phyloP scores from a whole-genome alignment of 495 filamentous ascomycete genomes.

The Aspergillus sclerotioniger region DNA sequence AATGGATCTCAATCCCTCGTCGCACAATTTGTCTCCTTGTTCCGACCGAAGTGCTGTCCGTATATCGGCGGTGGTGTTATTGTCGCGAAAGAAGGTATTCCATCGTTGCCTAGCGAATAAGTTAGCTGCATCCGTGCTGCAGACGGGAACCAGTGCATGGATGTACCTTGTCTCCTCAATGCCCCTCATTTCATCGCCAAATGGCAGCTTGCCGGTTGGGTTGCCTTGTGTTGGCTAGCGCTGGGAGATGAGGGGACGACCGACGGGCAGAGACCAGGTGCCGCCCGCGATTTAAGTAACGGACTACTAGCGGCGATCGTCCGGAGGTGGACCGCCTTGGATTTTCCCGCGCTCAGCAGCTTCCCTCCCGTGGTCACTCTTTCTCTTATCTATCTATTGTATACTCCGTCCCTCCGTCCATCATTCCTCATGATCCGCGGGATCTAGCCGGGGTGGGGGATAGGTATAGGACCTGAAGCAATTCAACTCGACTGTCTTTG shows the following conservation, averaged over 20 bases:
- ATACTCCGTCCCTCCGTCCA: not conserved
- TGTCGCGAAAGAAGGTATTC: slow-evolving; percentile 61
- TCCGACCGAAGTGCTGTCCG: slow-evolving; percentile 61
- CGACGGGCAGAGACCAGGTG: not conserved
- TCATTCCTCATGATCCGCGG: not conserved
- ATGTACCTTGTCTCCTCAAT: slow-evolving; percentile 61
- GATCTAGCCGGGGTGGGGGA: not conserved
- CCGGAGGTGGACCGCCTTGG: not conserved
- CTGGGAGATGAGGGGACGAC: slow-evolving; percentile 1
- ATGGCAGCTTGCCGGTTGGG: slow-evolving; percentile 10
- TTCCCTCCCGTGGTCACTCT: not conserved
- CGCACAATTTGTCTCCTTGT: slow-evolving; percentile 57
- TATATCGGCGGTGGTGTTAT: slow-evolving; percentile 60
- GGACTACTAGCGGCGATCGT: slow-evolving; percentile 1
- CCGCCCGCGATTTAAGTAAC: not conserved
- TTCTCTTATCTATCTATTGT: not conserved
- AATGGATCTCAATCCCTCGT: slow-evolving; percentile 74
- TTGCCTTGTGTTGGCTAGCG: not conserved
- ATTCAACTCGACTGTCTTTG: not conserved
- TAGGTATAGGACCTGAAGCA: not conserved
- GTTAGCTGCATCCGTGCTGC: slow-evolving; percentile 9
- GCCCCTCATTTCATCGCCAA: slow-evolving; percentile 56
- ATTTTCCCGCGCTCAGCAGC: slow-evolving; percentile 2
- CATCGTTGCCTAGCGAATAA: slow-evolving; percentile 53
- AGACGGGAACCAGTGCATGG: not conserved